Conservation (phyloP, 495 filamentous ascomycete species). For the Talaromyces thailandensis region DNA sequence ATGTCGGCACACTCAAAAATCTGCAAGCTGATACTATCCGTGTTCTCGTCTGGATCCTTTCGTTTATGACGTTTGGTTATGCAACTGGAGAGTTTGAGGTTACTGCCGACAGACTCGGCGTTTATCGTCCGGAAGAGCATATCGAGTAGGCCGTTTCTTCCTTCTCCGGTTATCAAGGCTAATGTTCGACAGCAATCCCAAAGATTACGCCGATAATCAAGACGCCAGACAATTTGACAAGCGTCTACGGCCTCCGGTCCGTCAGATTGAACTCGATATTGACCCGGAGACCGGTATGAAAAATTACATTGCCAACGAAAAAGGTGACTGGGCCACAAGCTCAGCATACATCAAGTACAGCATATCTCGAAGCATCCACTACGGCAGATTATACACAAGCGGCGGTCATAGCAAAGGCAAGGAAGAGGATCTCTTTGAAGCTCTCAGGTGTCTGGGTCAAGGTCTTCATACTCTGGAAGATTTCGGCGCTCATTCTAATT, state of each 20-base stretch:
- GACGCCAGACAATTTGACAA: constrained; percentile 80
- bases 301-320: constrained; percentile 95
- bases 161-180: neutral
- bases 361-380: constrained; percentile 78
- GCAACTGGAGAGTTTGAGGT: constrained; percentile 97
- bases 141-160: constrained; percentile 46
- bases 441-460: constrained; percentile 80
- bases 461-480: constrained; percentile 91
- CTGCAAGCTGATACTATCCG: constrained; percentile 87
- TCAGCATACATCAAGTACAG: constrained; percentile 84
- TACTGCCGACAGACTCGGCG: constrained; percentile 79
- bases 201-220: constrained; percentile 79
- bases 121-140: constrained; percentile 92
- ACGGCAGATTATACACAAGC: constrained; percentile 73
- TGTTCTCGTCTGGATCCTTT: constrained; percentile 82
- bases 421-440: constrained; percentile 84
- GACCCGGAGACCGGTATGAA: constrained; percentile 90
- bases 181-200: constrained; percentile 51
- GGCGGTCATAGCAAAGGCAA: constrained; percentile 56
- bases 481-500: constrained; percentile 93
- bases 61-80: constrained; percentile 90
- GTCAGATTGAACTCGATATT: constrained; percentile 67
- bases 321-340: constrained; percentile 76
- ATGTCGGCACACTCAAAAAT: constrained; percentile 82
- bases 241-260: constrained; percentile 72